phyloP scores from a whole-genome alignment of 2,329 filamentous ascomycete species.

The Botrytis tulipae region DNA sequence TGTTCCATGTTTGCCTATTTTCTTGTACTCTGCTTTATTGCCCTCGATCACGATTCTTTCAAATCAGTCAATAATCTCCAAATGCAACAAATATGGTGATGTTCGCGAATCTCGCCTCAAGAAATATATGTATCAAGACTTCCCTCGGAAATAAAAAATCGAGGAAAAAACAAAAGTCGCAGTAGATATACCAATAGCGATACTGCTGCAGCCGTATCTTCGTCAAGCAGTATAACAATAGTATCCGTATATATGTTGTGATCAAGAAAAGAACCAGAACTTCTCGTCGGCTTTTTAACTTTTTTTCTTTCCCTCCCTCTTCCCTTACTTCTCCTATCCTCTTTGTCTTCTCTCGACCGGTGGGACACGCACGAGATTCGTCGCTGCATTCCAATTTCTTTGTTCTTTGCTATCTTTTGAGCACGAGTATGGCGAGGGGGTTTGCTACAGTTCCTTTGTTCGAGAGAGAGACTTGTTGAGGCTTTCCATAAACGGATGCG shows the following conservation, averaged over 20 bases:
- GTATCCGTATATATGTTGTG: neutral
- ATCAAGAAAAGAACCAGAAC: neutral
- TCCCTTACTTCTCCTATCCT: neutral
- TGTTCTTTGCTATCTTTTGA: neutral
- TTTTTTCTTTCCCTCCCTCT: neutral
- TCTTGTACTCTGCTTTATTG: neutral
- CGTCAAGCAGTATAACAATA: neutral
- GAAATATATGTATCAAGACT: neutral
- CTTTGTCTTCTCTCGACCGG: neutral
- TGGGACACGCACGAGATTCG: neutral
- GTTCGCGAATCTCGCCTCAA: neutral
- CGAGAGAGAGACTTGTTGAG: neutral
- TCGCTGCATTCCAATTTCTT: conserved; percentile 3
- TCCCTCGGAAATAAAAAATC: neutral
- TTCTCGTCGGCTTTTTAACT: neutral
- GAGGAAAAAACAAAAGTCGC: neutral
- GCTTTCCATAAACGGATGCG: neutral
- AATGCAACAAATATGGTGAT: neutral
- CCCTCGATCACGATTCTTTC: neutral
- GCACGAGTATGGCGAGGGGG: neutral
- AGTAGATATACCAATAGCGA: neutral
- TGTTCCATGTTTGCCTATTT: conserved; percentile 44
- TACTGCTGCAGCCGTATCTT: neutral
- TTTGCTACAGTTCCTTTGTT: neutral
- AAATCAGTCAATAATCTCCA: neutral